Conservation (phyloP, 176 grass and related monocot genomes). For the Eremochloa ophiuroides region DNA sequence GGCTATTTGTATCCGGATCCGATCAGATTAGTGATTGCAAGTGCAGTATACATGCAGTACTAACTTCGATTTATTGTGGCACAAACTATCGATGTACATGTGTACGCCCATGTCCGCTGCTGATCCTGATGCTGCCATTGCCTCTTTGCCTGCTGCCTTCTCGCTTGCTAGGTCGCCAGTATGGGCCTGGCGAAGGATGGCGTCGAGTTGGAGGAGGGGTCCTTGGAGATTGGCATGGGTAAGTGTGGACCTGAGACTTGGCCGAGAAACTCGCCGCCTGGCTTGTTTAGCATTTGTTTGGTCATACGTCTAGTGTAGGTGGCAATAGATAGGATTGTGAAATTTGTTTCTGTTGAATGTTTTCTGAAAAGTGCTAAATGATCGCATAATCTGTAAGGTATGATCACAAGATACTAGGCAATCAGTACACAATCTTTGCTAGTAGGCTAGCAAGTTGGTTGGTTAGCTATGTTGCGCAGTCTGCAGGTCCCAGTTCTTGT, state of each 20-base stretch:
- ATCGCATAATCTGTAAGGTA: background rate
- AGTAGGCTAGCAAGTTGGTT: background rate
- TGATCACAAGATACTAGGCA: background rate
- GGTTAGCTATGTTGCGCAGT: background rate
- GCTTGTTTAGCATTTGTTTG: background rate
- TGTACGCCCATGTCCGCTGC: background rate
- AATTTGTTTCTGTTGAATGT: background rate
- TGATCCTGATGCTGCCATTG: constrained; percentile 7
- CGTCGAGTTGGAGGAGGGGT: constrained; percentile 65
- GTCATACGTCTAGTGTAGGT: background rate
- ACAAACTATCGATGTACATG: background rate
- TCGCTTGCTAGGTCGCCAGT: constrained; percentile 18
- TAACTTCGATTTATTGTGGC: background rate
- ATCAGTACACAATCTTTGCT: background rate
- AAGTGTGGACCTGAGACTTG: background rate
- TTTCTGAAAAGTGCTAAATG: background rate
- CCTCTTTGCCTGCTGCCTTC: background rate
- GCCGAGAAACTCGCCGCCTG: background rate
- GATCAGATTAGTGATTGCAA: background rate
- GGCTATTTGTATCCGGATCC: background rate
- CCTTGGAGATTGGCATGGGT: constrained; percentile 88
- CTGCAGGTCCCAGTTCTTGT: background rate
- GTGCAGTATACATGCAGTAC: background rate
- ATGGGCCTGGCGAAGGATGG: constrained; percentile 59
- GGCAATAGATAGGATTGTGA: background rate